These are phyloP conservation scores for Quercus lobata DNA, from an alignment of 331 rosid species.

Conservation along the genomic window DNA sequence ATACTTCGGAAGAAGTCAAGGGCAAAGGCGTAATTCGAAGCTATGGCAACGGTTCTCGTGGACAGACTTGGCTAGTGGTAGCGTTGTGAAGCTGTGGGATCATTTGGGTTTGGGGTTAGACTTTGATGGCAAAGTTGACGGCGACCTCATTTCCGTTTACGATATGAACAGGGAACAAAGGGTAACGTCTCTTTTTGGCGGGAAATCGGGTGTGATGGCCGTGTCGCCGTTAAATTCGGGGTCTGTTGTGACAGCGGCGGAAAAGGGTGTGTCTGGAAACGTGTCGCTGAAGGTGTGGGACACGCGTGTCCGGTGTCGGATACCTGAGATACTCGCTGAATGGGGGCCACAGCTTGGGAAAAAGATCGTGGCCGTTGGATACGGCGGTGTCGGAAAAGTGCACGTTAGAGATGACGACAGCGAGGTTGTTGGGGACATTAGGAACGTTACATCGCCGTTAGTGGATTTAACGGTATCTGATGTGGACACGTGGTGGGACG, in stretches of 20 bases:
- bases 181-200: constrained; percentile 4
- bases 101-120: constrained; percentile 53
- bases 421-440: constrained; percentile 65
- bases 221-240: background rate
- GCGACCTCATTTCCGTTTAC: constrained; percentile 19
- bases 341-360: constrained; percentile 68
- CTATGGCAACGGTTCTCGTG: constrained; percentile 50
- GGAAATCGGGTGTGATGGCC: background rate
- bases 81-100: constrained; percentile 93
- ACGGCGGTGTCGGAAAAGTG: constrained; percentile 60
- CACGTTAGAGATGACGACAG: constrained; percentile 49
- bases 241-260: constrained; percentile 11
- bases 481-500: constrained; percentile 67
- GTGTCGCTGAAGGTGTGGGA: constrained; percentile 58
- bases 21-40: constrained; percentile 2
- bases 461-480: constrained; percentile 41
- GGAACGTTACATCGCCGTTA: constrained; percentile 60
- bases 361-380: constrained; percentile 38
- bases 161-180: constrained; percentile 22
- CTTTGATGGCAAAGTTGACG: constrained; percentile 19
- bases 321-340: constrained; percentile 61
- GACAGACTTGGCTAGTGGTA: constrained; percentile 52
- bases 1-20: constrained; percentile 15
- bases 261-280: constrained; percentile 20
- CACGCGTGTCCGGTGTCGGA: constrained; percentile 52